Conservation (phyloP, 768 basidiomycete genomes). For the Trametes coccinea region DNA sequence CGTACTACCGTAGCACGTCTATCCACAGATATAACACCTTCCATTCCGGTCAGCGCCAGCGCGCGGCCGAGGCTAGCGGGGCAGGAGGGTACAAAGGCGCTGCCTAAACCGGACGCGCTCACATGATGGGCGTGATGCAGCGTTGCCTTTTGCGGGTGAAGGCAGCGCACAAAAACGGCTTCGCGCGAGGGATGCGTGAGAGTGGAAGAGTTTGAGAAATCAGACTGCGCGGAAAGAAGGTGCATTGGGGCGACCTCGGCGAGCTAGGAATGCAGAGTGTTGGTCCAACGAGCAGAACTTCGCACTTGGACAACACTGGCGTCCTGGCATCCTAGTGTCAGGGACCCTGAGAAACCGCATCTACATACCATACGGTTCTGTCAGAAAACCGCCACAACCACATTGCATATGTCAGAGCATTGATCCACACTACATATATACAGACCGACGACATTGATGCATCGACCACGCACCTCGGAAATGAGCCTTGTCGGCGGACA, state of each 20-base stretch:
- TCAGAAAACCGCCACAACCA: neutral
- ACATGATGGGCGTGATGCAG: slow-evolving; percentile 8
- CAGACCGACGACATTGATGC: neutral
- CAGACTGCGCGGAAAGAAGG: neutral
- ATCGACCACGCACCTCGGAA: slow-evolving; percentile 4
- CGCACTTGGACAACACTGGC: too few relatives aligned
- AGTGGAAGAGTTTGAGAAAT: neutral
- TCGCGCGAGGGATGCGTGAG: neutral
- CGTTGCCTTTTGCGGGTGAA: slow-evolving; percentile 17
- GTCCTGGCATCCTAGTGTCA: too few relatives aligned
- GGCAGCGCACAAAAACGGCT: slow-evolving; percentile 14
- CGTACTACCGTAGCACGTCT: neutral
- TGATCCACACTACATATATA: slow-evolving; percentile 3
- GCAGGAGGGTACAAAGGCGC: slow-evolving; percentile 9
- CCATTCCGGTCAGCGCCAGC: slow-evolving; percentile 10
- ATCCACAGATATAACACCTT: slow-evolving; percentile 11
- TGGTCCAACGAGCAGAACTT: neutral
- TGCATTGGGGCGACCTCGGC: neutral
- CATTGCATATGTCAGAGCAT: too few relatives aligned
- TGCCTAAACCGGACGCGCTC: slow-evolving; percentile 14
- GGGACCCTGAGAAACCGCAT: too few relatives aligned
- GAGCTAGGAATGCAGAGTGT: neutral
- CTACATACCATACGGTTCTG: too few relatives aligned
- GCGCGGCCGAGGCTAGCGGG: neutral
- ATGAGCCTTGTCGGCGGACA: slow-evolving; percentile 4